A percentile compares a stretch with the other conserved stretches of the same genome.
Conservation (phyloP, 306 rosid species). For the Amphicarpaea edgeworthii region DNA sequence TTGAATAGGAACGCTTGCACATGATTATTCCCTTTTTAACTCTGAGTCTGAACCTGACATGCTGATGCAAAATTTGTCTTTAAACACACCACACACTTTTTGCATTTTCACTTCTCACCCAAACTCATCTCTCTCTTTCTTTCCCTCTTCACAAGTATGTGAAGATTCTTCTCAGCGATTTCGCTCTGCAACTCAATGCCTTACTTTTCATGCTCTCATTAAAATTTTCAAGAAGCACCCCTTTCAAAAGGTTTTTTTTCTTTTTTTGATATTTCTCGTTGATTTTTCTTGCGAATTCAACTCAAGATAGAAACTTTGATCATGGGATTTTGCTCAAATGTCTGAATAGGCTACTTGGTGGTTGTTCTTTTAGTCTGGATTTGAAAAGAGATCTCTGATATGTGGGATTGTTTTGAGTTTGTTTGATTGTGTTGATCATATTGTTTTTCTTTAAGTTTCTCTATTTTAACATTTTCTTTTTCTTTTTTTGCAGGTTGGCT, state of each 20-base stretch:
- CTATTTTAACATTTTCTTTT: neutral
- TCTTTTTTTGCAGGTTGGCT: slow-evolving; percentile 39
- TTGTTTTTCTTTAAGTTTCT: slow-evolving; percentile 7
- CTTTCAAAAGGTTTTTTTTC: slow-evolving; percentile 5
- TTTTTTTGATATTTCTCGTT: slow-evolving; percentile 8
- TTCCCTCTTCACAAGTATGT: slow-evolving; percentile 33
- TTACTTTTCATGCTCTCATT: neutral
- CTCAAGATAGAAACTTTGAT: slow-evolving; percentile 36
- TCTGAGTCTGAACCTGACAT: slow-evolving; percentile 31
- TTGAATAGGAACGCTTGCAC: slow-evolving; percentile 20
- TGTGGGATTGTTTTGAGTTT: slow-evolving; percentile 26
- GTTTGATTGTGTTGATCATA: neutral
- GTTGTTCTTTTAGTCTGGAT: slow-evolving; percentile 1
- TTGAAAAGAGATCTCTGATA: slow-evolving; percentile 17
- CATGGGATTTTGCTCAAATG: slow-evolving; percentile 44
- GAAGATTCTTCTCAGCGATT: slow-evolving; percentile 18
- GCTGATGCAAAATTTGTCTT: slow-evolving; percentile 66
- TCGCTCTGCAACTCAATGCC: slow-evolving; percentile 23
- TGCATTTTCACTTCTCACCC: slow-evolving; percentile 34
- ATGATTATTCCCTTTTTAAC: slow-evolving; percentile 36
- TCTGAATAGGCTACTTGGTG: slow-evolving; percentile 42
- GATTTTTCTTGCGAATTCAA: slow-evolving; percentile 44
- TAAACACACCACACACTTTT: slow-evolving; percentile 37
- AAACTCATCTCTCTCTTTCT: slow-evolving; percentile 30
- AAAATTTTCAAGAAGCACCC: slow-evolving; percentile 9